phyloP scores from a whole-genome alignment of 164 flowering plant species.

The Taxillus chinensis region DNA sequence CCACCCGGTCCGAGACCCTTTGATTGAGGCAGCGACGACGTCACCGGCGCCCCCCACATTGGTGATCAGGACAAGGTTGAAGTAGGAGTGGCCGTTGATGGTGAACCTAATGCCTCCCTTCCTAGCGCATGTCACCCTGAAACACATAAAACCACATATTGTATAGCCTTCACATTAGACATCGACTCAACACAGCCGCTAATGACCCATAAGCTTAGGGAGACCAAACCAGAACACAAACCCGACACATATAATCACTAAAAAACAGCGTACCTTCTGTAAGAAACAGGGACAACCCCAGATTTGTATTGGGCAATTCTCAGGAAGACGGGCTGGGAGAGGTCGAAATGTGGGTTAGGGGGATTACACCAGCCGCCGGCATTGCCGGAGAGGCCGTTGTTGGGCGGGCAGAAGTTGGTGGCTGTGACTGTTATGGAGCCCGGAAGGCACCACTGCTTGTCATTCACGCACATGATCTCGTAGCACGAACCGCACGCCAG shows the following conservation, averaged over 20 bases:
- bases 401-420: constrained; percentile 83
- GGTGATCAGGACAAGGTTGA: constrained; percentile 63
- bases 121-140: constrained; percentile 61
- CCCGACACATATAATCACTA: too few species aligned
- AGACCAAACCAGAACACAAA: too few species aligned
- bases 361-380: constrained; percentile 81
- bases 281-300: constrained; percentile 72
- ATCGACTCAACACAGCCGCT: too few species aligned
- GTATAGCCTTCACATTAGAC: too few species aligned
- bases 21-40: constrained; percentile 45
- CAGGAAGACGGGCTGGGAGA: constrained; percentile 70
- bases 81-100: constrained; percentile 68
- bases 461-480: constrained; percentile 53
- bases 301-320: constrained; percentile 60
- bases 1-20: constrained; percentile 70
- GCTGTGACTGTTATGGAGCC: constrained; percentile 66
- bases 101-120: constrained; percentile 76
- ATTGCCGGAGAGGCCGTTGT: constrained; percentile 38
- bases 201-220: too few species aligned
- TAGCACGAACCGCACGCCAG: constrained; percentile 71
- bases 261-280: constrained; percentile 40
- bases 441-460: constrained; percentile 50
- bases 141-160: neutral
- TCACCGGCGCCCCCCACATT: constrained; percentile 90
- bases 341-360: constrained; percentile 70